Percentiles rank a stretch among this genome's conserved stretches.
phyloP scores from a whole-genome alignment of 2,329 filamentous ascomycete genomes.

The Penicillium sp. region DNA sequence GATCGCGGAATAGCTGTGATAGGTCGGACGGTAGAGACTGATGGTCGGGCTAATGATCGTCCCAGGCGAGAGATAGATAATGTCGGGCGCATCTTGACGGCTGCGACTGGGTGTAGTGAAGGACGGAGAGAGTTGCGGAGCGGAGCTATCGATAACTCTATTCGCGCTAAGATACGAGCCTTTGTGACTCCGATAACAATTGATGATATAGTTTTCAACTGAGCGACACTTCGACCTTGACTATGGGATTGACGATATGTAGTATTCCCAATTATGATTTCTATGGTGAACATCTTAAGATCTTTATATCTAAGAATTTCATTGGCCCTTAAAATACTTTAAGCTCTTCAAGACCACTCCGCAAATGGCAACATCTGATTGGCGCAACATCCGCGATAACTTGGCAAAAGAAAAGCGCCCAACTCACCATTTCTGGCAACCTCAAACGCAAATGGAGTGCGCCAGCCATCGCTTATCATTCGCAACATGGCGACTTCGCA shows the following conservation, averaged over 20 bases:
- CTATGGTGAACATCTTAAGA: too few species aligned
- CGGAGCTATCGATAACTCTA: constrained; percentile 16
- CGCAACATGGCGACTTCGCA: constrained; percentile 32
- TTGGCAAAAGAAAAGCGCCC: not conserved
- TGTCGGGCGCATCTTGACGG: constrained; percentile 25
- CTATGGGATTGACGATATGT: not conserved
- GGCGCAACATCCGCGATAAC: constrained; percentile 2
- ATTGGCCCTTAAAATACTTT: not conserved
- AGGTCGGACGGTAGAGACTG: constrained; percentile 6
- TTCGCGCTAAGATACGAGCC: constrained; percentile 18
- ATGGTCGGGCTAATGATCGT: constrained; percentile 13
- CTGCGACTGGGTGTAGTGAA: not conserved
- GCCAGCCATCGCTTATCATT: constrained; percentile 26
- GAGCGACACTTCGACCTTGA: not conserved
- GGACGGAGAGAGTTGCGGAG: not conserved
- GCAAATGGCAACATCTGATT: constrained; percentile 20
- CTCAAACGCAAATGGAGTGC: constrained; percentile 26
- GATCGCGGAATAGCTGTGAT: constrained; percentile 16
- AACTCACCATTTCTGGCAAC: constrained; percentile 1
- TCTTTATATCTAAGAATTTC: too few species aligned
- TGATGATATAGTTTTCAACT: not conserved
- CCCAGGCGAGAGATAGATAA: constrained; percentile 24
- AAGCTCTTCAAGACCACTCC: constrained; percentile 1
- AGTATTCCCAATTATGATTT: too few species aligned
- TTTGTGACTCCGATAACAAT: too few species aligned